Evolutionary conservation across 805 yeast genomes (phyloP).

Genomic region (Hanseniaspora meyeri): DNA sequence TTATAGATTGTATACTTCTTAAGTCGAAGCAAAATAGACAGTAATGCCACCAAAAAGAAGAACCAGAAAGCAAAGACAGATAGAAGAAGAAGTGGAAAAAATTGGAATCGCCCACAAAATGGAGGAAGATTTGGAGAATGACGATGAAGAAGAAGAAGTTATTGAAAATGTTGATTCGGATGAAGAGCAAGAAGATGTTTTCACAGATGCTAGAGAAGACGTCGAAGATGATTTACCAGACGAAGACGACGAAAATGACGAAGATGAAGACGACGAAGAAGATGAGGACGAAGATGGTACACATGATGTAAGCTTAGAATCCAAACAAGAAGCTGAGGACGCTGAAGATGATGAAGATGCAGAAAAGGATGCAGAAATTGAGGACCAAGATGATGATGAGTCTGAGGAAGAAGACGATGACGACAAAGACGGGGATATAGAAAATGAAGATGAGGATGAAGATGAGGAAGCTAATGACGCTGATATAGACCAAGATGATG

Average conservation of each 20-base stretch:
- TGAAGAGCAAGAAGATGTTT: constrained; percentile 14
- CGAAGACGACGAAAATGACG: constrained; percentile 13
- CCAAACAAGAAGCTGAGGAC: constrained; percentile 12
- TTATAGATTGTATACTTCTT: too few relatives aligned
- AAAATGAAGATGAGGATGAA: constrained; percentile 12
- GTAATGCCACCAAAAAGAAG: constrained; percentile 10
- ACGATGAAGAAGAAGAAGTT: constrained; percentile 14
- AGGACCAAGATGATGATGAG: constrained; percentile 15
- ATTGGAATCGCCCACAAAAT: constrained; percentile 10
- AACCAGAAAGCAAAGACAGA: constrained; percentile 11
- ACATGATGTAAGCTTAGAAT: constrained; percentile 9
- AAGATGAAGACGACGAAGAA: constrained; percentile 13
- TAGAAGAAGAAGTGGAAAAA: constrained; percentile 14
- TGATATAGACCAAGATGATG: constrained; percentile 15
- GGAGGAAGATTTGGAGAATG: constrained; percentile 16
- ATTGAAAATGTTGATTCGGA: constrained; percentile 10
- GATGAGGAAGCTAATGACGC: constrained; percentile 12
- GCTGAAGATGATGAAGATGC: constrained; percentile 4
- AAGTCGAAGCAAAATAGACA: neutral
- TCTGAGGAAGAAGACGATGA: constrained; percentile 11
- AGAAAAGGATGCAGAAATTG: constrained; percentile 13
- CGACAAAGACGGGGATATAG: neutral
- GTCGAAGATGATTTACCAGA: constrained; percentile 5
- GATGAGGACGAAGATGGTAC: neutral
- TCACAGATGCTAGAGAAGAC: constrained; percentile 11